Base-by-base conservation (phyloP, 352 stramenopile genomes). In the Phytopythium ostracodes region DNA sequence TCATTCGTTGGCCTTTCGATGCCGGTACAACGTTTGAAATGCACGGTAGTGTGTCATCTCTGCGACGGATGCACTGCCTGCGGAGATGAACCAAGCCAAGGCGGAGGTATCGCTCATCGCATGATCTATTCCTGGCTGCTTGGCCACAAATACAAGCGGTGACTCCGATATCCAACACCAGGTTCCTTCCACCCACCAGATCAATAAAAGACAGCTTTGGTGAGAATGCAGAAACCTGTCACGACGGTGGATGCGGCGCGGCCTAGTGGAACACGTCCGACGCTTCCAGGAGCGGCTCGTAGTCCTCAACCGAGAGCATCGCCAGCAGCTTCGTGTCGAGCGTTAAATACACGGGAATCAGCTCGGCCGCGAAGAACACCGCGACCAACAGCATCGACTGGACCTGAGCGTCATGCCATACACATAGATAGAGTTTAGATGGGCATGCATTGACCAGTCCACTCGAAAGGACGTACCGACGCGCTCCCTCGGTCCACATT, bases 301-400 rank as follows among this genome's bases (percentile, higher is more conserved):
- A 93, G 31, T 92, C 76, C 56, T 94, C 86, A 12, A 92, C 74
- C 6, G 84, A 93, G 15, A 94, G 70, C 81, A 94, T 89, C 11
- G 79, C 77, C 22, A 94, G 70, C 24, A 94, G 60, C 20, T 82
- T 67, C 25, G 82, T 76, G 62, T 94, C 86, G 9, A 94, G 77
- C 38, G 75, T 91, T 47, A 91, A 64, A 63, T 92, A 92, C 29
- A 94, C 88, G 3, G 86, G 86, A 2, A 84, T 82, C 29, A 94
- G 72, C 67, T 94, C 86, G 2, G 84, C 81, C 6, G 74, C 72
- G 59, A 92, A 81, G 62, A 94, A 94, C 24, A 94, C 82, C 0
- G 79, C 80, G 17, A 94, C 86, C 18, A 94, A 67, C 7, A 93
- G 61, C 86, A 94, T 94, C 25, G 86, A 91, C 46, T 94, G 86